Evolutionary conservation across 768 basidiomycete genomes (phyloP).

Genomic region (Russula olivacea): DNA sequence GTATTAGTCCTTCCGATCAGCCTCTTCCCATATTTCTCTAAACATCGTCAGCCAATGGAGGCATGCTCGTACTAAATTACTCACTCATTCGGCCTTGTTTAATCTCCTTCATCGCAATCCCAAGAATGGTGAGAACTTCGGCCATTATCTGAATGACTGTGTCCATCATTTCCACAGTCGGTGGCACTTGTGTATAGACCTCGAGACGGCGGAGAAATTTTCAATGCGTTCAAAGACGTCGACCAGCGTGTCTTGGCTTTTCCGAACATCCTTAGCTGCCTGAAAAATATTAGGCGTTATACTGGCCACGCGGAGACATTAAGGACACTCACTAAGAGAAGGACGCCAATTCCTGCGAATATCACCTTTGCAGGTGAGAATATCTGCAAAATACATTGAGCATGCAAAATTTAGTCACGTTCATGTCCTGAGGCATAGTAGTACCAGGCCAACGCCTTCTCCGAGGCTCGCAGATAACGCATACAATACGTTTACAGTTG

Average conservation of each 20-base stretch:
- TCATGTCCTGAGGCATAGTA: no score
- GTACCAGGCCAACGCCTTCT: not conserved
- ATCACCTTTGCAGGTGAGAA: not conserved
- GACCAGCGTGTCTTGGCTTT: not conserved
- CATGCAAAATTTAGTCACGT: no score
- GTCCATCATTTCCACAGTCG: not conserved
- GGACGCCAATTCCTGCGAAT: not conserved
- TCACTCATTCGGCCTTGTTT: not conserved
- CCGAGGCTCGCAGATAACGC: not conserved
- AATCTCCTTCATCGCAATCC: not conserved
- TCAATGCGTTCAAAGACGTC: not conserved
- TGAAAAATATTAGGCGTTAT: no score
- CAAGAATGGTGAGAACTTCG: not conserved
- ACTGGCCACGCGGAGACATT: no score
- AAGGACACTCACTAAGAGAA: not conserved
- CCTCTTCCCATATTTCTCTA: not conserved
- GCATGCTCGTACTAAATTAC: not conserved
- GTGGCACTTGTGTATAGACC: not conserved
- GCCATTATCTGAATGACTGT: not conserved
- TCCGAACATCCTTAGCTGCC: not conserved
- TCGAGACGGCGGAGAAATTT: not conserved
- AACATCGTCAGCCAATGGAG: not conserved
- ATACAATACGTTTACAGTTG: not conserved
- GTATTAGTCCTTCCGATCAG: not conserved
- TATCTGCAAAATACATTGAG: no score